A percentile compares a stretch with the other conserved stretches of the same genome.
Evolutionary conservation across 73 alveolate species (phyloP).

Genomic region (Symbiodinium pilosum): DNA sequence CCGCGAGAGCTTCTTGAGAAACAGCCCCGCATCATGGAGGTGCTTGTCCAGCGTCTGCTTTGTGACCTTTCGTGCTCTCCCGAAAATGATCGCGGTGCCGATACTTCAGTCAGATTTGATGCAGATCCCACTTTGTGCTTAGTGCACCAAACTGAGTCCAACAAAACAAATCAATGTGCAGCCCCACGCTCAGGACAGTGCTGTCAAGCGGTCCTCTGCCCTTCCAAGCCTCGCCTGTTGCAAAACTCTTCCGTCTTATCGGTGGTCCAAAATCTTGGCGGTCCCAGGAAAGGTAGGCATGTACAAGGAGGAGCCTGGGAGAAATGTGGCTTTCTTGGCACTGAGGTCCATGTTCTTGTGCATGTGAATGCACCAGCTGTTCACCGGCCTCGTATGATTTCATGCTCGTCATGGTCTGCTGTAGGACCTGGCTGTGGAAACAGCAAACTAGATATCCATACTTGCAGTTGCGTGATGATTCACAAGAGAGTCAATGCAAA

Average conservation of each 20-base stretch:
- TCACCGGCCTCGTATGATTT: conserved; percentile 5
- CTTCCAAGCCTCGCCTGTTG: background rate
- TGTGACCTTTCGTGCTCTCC: too few relatives aligned
- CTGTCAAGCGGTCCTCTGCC: background rate
- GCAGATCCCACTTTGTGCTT: too few relatives aligned
- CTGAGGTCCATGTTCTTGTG: too few relatives aligned
- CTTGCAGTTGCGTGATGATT: background rate
- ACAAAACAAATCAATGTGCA: too few relatives aligned
- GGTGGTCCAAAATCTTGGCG: too few relatives aligned
- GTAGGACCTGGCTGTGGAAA: background rate
- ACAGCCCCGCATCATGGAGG: background rate
- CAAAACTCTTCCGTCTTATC: too few relatives aligned
- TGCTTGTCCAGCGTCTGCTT: conserved; percentile 11
- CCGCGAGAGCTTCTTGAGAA: background rate
- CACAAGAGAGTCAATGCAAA: background rate
- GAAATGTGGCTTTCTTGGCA: background rate
- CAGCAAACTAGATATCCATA: background rate
- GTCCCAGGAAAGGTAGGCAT: background rate
- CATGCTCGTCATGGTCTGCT: background rate
- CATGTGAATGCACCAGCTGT: too few relatives aligned
- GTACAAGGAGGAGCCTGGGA: background rate
- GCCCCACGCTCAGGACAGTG: background rate
- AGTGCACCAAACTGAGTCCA: too few relatives aligned
- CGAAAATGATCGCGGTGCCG: too few relatives aligned
- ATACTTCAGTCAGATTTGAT: too few relatives aligned